These are phyloP conservation scores for Yamadazyma songkhlaensis DNA, from an alignment of 1,139 yeast species.

Conservation along the genomic window DNA sequence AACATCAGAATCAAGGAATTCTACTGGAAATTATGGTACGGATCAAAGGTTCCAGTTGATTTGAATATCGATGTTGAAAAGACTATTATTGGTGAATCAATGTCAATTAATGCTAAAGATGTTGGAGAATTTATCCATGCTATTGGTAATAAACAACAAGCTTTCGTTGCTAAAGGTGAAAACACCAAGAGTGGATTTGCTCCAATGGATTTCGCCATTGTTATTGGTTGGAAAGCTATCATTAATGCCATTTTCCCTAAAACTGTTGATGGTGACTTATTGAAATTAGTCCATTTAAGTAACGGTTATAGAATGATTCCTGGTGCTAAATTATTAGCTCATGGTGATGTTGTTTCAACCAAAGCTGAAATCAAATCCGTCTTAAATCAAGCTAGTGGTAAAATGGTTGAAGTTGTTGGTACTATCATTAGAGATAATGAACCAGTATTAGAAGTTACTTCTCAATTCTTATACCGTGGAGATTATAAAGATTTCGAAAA, in stretches of 20 bases:
- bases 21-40: slow-evolving; percentile 98
- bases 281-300: slow-evolving; percentile 90
- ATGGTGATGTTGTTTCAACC: slow-evolving; percentile 82
- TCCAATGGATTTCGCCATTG: slow-evolving; percentile 99
- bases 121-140: slow-evolving; percentile 95
- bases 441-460: slow-evolving; percentile 91
- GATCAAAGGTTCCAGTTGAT: slow-evolving; percentile 54
- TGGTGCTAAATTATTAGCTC: slow-evolving; percentile 85
- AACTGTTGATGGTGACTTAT: slow-evolving; percentile 92
- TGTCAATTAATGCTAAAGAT: slow-evolving; percentile 69
- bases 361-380: slow-evolving; percentile 87
- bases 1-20: slow-evolving; percentile 90
- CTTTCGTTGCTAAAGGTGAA: slow-evolving; percentile 87
- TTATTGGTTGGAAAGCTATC: slow-evolving; percentile 97
- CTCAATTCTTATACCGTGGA: slow-evolving; percentile 97
- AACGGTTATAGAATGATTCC: slow-evolving; percentile 94
- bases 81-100: slow-evolving; percentile 68
- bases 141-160: slow-evolving; percentile 95
- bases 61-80: slow-evolving; percentile 68
- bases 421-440: slow-evolving; percentile 71
- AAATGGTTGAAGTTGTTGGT: slow-evolving; percentile 94
- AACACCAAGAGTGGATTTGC: slow-evolving; percentile 84
- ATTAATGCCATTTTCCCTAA: slow-evolving; percentile 96
- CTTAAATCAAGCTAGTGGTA: slow-evolving; percentile 87
- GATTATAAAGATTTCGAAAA: slow-evolving; percentile 81